phyloP scores from a whole-genome alignment of 345 rosid species.

The Aquilaria sinensis region DNA sequence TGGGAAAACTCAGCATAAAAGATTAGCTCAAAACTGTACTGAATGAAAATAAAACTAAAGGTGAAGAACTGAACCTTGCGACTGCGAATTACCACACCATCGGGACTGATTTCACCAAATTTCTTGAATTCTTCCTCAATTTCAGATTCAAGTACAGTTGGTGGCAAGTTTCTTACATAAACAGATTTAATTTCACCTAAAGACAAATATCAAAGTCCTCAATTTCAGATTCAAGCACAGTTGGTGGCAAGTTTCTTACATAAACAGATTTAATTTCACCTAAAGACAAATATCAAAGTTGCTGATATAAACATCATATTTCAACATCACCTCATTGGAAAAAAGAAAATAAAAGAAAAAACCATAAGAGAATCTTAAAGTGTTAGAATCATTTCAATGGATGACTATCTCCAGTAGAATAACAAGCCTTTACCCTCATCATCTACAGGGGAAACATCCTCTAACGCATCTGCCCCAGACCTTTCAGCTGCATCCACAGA shows the following conservation, averaged over 20 bases:
- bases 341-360: no score
- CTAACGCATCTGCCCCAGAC: slow-evolving; percentile 28
- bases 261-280: slow-evolving; percentile 66
- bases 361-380: no score
- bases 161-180: slow-evolving; percentile 54
- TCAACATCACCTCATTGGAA: no score
- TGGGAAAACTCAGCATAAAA: slow-evolving; percentile 11
- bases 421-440: slow-evolving; percentile 41
- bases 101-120: slow-evolving; percentile 50
- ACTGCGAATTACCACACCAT: slow-evolving; percentile 62
- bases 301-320: no score
- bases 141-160: slow-evolving; percentile 49
- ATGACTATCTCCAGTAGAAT: no score
- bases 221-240: slow-evolving; percentile 54
- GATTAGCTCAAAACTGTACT: neutral
- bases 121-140: slow-evolving; percentile 63
- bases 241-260: slow-evolving; percentile 52
- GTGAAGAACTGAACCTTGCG: slow-evolving; percentile 44
- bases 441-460: slow-evolving; percentile 36
- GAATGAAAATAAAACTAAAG: neutral
- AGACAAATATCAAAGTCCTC: slow-evolving; percentile 19
- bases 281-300: slow-evolving; percentile 8
- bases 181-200: slow-evolving; percentile 64
- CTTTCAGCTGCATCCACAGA: slow-evolving; percentile 29
- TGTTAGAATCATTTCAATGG: no score